Base-by-base conservation (phyloP, 306 rosid species). In the Vicia faba region DNA sequence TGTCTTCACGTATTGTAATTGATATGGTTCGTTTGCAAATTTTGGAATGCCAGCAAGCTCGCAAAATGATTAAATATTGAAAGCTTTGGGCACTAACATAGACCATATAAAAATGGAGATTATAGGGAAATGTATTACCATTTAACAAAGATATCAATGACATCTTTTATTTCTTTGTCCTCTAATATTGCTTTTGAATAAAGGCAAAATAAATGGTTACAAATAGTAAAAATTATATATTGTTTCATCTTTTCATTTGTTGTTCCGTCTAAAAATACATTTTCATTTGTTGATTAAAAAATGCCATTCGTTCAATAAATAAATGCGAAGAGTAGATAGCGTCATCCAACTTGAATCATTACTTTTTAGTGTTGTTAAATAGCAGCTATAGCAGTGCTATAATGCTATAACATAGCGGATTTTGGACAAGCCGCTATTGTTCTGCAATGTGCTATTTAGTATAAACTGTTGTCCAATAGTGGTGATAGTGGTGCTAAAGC, bases 221-320 rank as follows among this genome's bases (percentile, higher is more conserved):
- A 28, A 56, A 56, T 56, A 13, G 39, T 28, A 6, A 55, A 55
- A 26, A 0, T 25, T 55, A 5, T 56, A 13, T 56, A 56, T 13
- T n/a, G 60, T 54, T 54, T 54, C 15, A 54, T 12, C 15, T 54
- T 54, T 54, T 54, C 59, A 15, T n/a, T 16, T 48, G 53, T 7
- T 46, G 20, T 48, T 48, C 54, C 15, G 25, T 48, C 54, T 14
- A 48, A 33, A 33, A 33, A 33, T 33, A 33, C 38, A 33, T 33
- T 33, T 33, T 48, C 19, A 20, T 51, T 51, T 51, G 57, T 19
- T 51, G 57, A 20, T 51, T 10, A 11, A 51, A 19, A 51, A 4
- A 12, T 20, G 26, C 14, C 29, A 19, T 2, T 20, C 7, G 57
- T 19, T 51, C 29, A 50, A 50, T 18, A 49, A 18, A 8, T 49